Evolutionary conservation across 1,284 basidiomycete species (phyloP).

Genomic region (Sphaerobolus stellatus): DNA sequence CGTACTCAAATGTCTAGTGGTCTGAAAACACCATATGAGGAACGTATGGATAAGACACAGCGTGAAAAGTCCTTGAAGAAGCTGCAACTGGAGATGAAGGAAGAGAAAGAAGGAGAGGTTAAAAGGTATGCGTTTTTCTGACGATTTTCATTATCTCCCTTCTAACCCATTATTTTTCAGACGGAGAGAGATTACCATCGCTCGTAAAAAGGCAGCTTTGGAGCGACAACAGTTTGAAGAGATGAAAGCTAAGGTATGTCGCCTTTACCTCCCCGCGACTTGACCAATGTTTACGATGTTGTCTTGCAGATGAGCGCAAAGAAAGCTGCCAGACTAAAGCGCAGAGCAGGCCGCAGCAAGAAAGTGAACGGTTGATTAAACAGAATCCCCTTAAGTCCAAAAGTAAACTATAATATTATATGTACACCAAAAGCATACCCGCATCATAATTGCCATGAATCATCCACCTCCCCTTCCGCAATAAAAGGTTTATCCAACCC

Average conservation of each 20-base stretch:
- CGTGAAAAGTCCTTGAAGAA: slow-evolving; percentile 68
- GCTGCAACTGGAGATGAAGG: slow-evolving; percentile 67
- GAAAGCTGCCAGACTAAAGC: slow-evolving; percentile 67
- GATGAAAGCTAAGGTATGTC: slow-evolving; percentile 63
- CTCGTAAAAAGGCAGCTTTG: slow-evolving; percentile 68
- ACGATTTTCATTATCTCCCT: slow-evolving; percentile 1
- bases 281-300: slow-evolving; percentile 12
- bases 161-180: slow-evolving; percentile 36
- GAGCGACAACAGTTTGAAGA: slow-evolving; percentile 70
- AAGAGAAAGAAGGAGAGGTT: slow-evolving; percentile 70
- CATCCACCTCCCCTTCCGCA: slow-evolving; percentile 74
- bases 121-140: slow-evolving; percentile 44
- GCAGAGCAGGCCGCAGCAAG: slow-evolving; percentile 70
- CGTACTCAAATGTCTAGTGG: slow-evolving; percentile 66
- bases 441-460: slow-evolving; percentile 74
- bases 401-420: too few species aligned
- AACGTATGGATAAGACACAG: slow-evolving; percentile 66
- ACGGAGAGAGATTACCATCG: slow-evolving; percentile 62
- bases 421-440: too few species aligned
- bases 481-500: slow-evolving; percentile 88
- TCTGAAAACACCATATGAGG: slow-evolving; percentile 64
- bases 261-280: slow-evolving; percentile 7
- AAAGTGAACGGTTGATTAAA: slow-evolving; percentile 65
- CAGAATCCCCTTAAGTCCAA: background rate
- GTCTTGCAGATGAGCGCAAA: slow-evolving; percentile 68